A percentile compares a stretch with the other conserved stretches of the same genome.
Evolutionary conservation across 2,329 filamentous ascomycete genomes (phyloP).

Genomic region (Calonectria crousiana): DNA sequence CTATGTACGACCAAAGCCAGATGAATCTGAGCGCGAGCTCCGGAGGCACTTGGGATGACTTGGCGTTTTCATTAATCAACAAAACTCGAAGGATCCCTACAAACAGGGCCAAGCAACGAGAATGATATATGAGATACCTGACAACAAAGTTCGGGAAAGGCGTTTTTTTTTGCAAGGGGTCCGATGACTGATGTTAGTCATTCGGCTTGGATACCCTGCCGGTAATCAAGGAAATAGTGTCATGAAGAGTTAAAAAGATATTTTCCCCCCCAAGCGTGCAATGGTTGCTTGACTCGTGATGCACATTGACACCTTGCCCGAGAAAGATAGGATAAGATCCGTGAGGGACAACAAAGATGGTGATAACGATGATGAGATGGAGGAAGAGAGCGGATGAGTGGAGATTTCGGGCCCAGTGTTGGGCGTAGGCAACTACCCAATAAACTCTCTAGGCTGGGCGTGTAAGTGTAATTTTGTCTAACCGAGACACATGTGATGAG

Average conservation of each 20-base stretch:
- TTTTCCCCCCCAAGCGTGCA: background rate
- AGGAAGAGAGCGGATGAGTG: background rate
- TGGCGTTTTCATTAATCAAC: slow-evolving; percentile 29
- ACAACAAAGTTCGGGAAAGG: slow-evolving; percentile 31
- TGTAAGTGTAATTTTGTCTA: background rate
- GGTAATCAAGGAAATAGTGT: slow-evolving; percentile 21
- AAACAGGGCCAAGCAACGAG: slow-evolving; percentile 28
- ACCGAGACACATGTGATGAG: slow-evolving; percentile 14
- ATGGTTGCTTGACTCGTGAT: background rate
- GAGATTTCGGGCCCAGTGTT: background rate
- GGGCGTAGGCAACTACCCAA: background rate
- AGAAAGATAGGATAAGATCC: background rate
- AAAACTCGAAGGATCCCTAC: slow-evolving; percentile 20
- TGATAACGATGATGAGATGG: background rate
- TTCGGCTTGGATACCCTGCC: slow-evolving; percentile 36
- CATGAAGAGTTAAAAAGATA: slow-evolving; percentile 14
- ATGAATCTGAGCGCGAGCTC: slow-evolving; percentile 40
- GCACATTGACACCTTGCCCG: background rate
- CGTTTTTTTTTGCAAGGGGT: slow-evolving; percentile 37
- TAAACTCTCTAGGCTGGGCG: background rate
- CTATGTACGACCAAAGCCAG: slow-evolving; percentile 15
- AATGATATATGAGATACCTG: slow-evolving; percentile 35
- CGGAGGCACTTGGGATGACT: slow-evolving; percentile 28
- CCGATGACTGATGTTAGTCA: slow-evolving; percentile 31
- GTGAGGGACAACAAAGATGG: background rate